These are phyloP conservation scores for Kluyveromyces siamensis DNA, from an alignment of 805 yeast species.

Conservation along the genomic window DNA sequence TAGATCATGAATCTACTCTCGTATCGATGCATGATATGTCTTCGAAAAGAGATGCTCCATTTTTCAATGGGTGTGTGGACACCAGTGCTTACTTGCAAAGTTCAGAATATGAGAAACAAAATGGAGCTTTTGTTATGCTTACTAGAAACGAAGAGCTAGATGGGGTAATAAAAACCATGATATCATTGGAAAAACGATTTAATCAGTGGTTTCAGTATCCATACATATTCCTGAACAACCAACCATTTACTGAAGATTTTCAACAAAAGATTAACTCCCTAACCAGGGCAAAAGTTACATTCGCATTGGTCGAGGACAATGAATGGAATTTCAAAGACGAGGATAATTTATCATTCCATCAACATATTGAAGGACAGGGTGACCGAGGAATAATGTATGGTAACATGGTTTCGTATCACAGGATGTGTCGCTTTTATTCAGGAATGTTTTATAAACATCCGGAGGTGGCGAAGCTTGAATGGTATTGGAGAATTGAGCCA, in stretches of 20 bases:
- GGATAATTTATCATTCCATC: conserved; percentile 31
- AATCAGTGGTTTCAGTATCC: conserved; percentile 93
- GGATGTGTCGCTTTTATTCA: conserved; percentile 90
- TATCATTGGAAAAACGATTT: conserved; percentile 74
- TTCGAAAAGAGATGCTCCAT: conserved; percentile 35
- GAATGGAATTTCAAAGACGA: conserved; percentile 63
- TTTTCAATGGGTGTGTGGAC: conserved; percentile 50
- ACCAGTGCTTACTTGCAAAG: conserved; percentile 27
- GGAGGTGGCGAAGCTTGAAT: conserved; percentile 57
- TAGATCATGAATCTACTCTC: neutral
- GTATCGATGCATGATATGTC: conserved; percentile 11
- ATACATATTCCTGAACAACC: conserved; percentile 83
- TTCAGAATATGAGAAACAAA: conserved; percentile 39
- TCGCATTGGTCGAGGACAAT: conserved; percentile 51
- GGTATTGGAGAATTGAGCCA: conserved; percentile 98
- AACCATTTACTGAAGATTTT: conserved; percentile 60
- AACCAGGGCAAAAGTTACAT: conserved; percentile 56
- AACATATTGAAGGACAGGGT: conserved; percentile 63
- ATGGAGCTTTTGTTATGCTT: conserved; percentile 77
- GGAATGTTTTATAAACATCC: conserved; percentile 79
- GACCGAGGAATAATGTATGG: conserved; percentile 84
- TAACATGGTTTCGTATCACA: conserved; percentile 70
- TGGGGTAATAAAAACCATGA: conserved; percentile 68
- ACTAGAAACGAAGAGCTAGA: conserved; percentile 73
- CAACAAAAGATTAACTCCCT: conserved; percentile 39